A percentile compares a stretch with the other conserved stretches of the same genome.
Evolutionary conservation across 1,284 basidiomycete genomes (phyloP).

Genomic region (Heliocybe sulcata): DNA sequence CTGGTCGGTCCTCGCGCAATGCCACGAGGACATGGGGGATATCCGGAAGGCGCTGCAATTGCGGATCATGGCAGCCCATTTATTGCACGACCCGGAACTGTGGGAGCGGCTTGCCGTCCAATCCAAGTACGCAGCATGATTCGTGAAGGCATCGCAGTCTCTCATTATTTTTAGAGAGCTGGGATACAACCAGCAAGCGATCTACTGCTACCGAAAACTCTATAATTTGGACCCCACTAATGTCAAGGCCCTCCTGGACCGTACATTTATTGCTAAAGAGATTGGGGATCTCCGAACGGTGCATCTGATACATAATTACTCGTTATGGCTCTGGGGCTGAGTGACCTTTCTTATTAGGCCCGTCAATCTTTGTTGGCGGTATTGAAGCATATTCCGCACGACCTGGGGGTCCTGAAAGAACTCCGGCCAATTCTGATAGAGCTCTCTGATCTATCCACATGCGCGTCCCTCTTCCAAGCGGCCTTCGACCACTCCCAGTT

Average conservation of each 20-base stretch:
- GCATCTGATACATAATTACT: not conserved
- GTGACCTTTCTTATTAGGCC: conserved; percentile 42
- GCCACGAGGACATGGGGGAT: conserved; percentile 67
- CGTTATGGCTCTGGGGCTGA: not conserved
- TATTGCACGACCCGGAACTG: conserved; percentile 78
- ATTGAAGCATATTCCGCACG: conserved; percentile 73
- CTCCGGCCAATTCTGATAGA: conserved; percentile 76
- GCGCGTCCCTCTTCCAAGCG: conserved; percentile 57
- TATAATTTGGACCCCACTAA: conserved; percentile 77
- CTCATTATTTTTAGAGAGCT: conserved; percentile 38
- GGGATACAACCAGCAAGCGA: conserved; percentile 76
- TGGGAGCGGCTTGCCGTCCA: conserved; percentile 80
- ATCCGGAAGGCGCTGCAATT: conserved; percentile 73
- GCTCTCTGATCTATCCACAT: conserved; percentile 56
- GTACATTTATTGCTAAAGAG: conserved; percentile 77
- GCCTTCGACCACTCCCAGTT: conserved; percentile 45
- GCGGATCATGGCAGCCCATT: conserved; percentile 85
- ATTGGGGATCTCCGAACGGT: conserved; percentile 67
- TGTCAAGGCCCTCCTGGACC: conserved; percentile 86
- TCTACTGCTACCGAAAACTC: conserved; percentile 89
- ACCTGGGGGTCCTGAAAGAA: conserved; percentile 76
- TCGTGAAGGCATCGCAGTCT: not conserved
- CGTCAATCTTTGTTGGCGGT: conserved; percentile 72
- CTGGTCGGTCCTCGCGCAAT: conserved; percentile 83
- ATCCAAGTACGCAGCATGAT: conserved; percentile 48